These are phyloP conservation scores for Sporothrix sp. DNA, from an alignment of 2,329 filamentous ascomycete genomes.

Conservation along the genomic window DNA sequence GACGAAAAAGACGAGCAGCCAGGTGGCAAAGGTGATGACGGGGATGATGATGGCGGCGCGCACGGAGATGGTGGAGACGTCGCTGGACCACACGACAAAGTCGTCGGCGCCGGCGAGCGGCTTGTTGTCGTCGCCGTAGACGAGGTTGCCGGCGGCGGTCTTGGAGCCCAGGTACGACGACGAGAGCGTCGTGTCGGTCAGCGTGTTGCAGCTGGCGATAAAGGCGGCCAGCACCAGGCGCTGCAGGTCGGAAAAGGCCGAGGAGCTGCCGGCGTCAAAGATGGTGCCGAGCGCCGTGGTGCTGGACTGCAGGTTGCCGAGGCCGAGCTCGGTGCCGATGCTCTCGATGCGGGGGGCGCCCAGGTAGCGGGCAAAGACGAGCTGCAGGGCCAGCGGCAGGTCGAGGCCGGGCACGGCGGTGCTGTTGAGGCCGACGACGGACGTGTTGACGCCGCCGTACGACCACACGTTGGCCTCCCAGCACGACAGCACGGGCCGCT, in stretches of 20 bases:
- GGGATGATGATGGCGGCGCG: conserved; percentile 21
- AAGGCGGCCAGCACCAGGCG: conserved; percentile 22
- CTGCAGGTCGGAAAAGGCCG: conserved; percentile 20
- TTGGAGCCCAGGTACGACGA: conserved; percentile 9
- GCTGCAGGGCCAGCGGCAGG: conserved; percentile 17
- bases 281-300: conserved; percentile 18
- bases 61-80: conserved; percentile 22
- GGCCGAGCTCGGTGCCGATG: conserved; percentile 18
- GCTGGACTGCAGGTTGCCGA: conserved; percentile 18
- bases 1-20: conserved; percentile 15
- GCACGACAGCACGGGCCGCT: conserved; percentile 21
- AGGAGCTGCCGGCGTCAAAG: conserved; percentile 23
- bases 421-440: conserved; percentile 16
- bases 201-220: conserved; percentile 20
- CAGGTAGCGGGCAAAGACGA: conserved; percentile 17
- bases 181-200: conserved; percentile 22
- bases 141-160: conserved; percentile 10
- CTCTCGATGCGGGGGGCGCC: conserved; percentile 17
- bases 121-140: conserved; percentile 17
- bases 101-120: conserved; percentile 18
- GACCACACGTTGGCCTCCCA: conserved; percentile 24
- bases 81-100: conserved; percentile 23
- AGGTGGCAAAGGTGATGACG: conserved; percentile 8
- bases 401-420: conserved; percentile 20
- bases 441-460: conserved; percentile 19